phyloP scores from a whole-genome alignment of 208 protist genomes.

The Crithidia fasciculata region DNA sequence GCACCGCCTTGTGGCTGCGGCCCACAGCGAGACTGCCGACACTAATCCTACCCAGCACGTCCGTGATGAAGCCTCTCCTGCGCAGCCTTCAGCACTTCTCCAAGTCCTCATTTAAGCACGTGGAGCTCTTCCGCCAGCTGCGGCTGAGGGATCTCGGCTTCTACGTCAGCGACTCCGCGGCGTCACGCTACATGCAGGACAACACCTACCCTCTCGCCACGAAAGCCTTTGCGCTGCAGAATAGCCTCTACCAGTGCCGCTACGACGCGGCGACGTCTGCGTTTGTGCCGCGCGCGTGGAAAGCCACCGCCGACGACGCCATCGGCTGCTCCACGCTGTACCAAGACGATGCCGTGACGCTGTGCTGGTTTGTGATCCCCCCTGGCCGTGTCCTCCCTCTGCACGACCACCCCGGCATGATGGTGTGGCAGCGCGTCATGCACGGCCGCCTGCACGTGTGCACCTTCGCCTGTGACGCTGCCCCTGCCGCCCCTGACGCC shows the following conservation, averaged over 20 bases:
- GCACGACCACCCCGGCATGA: conserved; percentile 81
- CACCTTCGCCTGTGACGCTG: conserved; percentile 28
- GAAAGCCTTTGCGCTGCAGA: conserved; percentile 46
- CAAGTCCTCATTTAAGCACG: conserved; percentile 19
- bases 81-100: conserved; percentile 31
- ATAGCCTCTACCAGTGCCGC: conserved; percentile 38
- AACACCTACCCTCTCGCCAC: conserved; percentile 31
- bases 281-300: conserved; percentile 37
- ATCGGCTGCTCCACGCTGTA: conserved; percentile 75
- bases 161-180: conserved; percentile 49
- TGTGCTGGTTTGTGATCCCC: conserved; percentile 82
- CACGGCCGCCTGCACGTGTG: conserved; percentile 60
- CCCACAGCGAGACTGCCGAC: no score
- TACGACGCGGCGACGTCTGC: neutral
- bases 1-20: no score
- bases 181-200: conserved; percentile 31
- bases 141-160: conserved; percentile 45
- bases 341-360: conserved; percentile 38
- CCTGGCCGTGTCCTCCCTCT: conserved; percentile 57
- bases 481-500: neutral
- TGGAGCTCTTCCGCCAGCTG: conserved; percentile 34
- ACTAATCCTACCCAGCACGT: no score
- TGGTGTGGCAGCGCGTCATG: conserved; percentile 70
- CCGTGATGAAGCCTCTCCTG: conserved; percentile 38
- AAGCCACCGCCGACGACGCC: conserved; percentile 16